Evolutionary conservation across 2,329 filamentous ascomycete genomes (phyloP).

Genomic region (Neobulgaria alba): DNA sequence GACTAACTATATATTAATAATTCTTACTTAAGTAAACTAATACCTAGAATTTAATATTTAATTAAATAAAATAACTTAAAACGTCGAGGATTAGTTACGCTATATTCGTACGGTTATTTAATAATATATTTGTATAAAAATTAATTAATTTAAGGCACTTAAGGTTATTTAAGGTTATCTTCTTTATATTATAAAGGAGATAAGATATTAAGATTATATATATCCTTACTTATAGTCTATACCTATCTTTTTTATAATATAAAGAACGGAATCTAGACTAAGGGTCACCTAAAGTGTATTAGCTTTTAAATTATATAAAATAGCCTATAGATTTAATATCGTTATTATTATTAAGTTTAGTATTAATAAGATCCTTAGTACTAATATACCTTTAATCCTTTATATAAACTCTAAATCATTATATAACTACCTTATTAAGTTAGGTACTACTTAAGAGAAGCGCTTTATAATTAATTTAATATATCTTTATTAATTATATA

Average conservation of each 20-base stretch:
- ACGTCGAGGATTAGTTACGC: slow-evolving; percentile 8
- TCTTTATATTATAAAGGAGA: not conserved
- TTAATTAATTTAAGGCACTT: not conserved
- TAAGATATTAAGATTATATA: no score
- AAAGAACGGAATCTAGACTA: no score
- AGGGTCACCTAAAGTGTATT: slow-evolving; percentile 1
- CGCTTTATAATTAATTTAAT: slow-evolving; percentile 2
- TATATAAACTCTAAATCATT: slow-evolving; percentile 2
- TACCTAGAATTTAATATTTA: slow-evolving; percentile 1
- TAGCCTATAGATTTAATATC: not conserved
- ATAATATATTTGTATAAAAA: slow-evolving; percentile 7
- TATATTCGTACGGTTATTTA: slow-evolving; percentile 7
- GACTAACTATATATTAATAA: no score
- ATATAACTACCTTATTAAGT: slow-evolving; percentile 1
- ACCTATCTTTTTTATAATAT: not conserved
- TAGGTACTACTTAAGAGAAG: slow-evolving; percentile 1
- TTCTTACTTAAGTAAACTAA: no score
- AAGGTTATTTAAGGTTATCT: not conserved
- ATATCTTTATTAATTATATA: not conserved
- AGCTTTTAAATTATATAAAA: slow-evolving; percentile 1
- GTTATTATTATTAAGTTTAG: slow-evolving; percentile 1
- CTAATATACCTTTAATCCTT: slow-evolving; percentile 1
- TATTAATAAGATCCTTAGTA: slow-evolving; percentile 1
- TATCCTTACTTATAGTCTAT: not conserved
- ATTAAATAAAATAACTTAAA: no score